phyloP scores from a whole-genome alignment of 495 filamentous ascomycete genomes.

The Penicillium dipodomyicola region DNA sequence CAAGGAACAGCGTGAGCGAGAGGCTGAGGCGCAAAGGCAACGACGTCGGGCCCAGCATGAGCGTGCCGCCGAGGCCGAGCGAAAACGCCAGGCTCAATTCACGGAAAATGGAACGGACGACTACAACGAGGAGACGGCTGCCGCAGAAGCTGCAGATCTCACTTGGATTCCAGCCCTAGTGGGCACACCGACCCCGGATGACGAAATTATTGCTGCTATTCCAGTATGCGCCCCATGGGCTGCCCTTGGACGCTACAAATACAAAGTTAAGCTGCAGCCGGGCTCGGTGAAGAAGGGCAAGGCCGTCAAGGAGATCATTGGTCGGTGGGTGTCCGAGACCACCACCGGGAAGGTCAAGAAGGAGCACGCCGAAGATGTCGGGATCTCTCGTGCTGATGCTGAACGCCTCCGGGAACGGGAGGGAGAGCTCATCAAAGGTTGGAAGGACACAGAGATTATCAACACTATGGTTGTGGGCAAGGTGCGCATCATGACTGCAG shows the following conservation, averaged over 20 bases:
- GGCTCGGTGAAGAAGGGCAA: conserved; percentile 91
- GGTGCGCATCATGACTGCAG: conserved; percentile 70
- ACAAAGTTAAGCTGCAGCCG: conserved; percentile 89
- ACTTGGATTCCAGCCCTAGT: conserved; percentile 70
- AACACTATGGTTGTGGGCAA: conserved; percentile 82
- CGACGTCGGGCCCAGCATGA: conserved; percentile 77
- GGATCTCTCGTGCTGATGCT: conserved; percentile 57
- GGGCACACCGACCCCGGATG: conserved; percentile 72
- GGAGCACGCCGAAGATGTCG: conserved; percentile 48
- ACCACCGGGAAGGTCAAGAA: conserved; percentile 50
- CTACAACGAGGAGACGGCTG: conserved; percentile 54
- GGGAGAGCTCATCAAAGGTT: conserved; percentile 72
- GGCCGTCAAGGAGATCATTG: conserved; percentile 83
- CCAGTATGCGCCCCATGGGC: conserved; percentile 89
- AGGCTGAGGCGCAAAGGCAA: conserved; percentile 61
- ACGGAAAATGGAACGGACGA: conserved; percentile 54
- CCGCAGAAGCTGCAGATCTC: conserved; percentile 46
- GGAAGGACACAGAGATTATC: conserved; percentile 79
- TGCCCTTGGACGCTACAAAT: conserved; percentile 75
- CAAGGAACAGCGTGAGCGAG: conserved; percentile 56
- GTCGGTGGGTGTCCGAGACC: conserved; percentile 63
- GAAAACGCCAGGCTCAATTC: conserved; percentile 56
- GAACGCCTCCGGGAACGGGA: conserved; percentile 82
- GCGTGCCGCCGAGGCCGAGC: conserved; percentile 60
- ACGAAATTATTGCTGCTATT: conserved; percentile 87